Evolutionary conservation across 2,329 filamentous ascomycete genomes (phyloP).

Genomic region (Fusarium newnesense): DNA sequence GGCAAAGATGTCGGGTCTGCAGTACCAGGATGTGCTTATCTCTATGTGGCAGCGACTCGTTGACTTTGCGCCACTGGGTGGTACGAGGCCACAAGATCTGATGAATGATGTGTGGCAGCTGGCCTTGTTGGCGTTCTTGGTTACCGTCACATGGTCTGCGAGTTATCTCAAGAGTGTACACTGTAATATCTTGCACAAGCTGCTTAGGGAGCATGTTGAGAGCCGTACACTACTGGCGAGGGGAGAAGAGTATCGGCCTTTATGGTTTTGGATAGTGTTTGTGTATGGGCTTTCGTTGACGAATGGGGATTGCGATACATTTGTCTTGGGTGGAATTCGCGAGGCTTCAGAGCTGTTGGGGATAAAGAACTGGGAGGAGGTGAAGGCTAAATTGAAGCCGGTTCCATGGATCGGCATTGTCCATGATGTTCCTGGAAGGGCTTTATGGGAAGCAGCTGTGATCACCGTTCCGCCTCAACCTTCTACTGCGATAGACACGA

Average conservation of each 20-base stretch:
- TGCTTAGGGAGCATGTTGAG: slow-evolving; percentile 10
- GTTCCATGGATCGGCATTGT: slow-evolving; percentile 32
- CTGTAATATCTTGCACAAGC: slow-evolving; percentile 5
- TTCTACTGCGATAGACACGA: no score
- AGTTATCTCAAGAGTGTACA: slow-evolving; percentile 3
- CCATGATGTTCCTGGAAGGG: slow-evolving; percentile 18
- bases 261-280: slow-evolving; percentile 31
- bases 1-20: slow-evolving; percentile 4
- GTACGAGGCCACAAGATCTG: slow-evolving; percentile 7
- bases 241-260: slow-evolving; percentile 7
- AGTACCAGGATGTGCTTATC: slow-evolving; percentile 30
- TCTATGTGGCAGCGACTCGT: slow-evolving; percentile 21
- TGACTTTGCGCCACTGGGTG: slow-evolving; percentile 23
- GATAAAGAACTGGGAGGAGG: slow-evolving; percentile 13
- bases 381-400: neutral
- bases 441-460: slow-evolving; percentile 14
- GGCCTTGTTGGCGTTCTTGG: slow-evolving; percentile 17
- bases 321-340: neutral
- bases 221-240: neutral
- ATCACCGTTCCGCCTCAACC: no score
- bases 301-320: neutral
- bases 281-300: slow-evolving; percentile 16
- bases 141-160: slow-evolving; percentile 15
- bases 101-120: slow-evolving; percentile 29
- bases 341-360: neutral